These are phyloP conservation scores for Trametes meyenii DNA, from an alignment of 768 basidiomycete species.

Conservation along the genomic window DNA sequence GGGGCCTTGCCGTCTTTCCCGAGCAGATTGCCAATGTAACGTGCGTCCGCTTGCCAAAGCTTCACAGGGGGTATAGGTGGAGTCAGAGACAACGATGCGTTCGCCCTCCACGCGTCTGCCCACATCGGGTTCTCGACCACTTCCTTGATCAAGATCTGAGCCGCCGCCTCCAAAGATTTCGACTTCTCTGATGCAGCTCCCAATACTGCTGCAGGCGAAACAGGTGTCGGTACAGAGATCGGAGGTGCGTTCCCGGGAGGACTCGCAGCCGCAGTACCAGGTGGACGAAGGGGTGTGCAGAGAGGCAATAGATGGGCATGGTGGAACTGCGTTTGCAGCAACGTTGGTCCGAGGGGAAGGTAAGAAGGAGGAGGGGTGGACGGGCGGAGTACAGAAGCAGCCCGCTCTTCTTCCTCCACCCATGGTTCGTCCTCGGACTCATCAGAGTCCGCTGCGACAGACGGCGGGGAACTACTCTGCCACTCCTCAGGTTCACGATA, in stretches of 20 bases:
- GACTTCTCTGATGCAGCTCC: conserved; percentile 67
- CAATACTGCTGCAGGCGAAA: conserved; percentile 75
- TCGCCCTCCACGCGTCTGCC: conserved; percentile 65
- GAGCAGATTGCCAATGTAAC: conserved; percentile 46
- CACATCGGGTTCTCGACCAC: conserved; percentile 74
- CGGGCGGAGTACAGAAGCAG: conserved; percentile 50
- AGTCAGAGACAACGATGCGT: conserved; percentile 25
- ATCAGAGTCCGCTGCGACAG: conserved; percentile 41
- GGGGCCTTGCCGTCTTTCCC: conserved; percentile 44
- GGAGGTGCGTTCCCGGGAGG: conserved; percentile 40
- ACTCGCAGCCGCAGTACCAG: conserved; percentile 44
- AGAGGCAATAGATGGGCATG: conserved; percentile 65
- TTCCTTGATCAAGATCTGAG: conserved; percentile 63
- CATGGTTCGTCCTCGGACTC: conserved; percentile 42
- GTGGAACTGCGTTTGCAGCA: conserved; percentile 70
- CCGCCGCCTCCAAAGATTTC: conserved; percentile 69
- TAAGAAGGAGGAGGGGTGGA: conserved; percentile 73
- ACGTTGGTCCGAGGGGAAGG: conserved; percentile 67
- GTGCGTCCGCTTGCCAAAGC: conserved; percentile 64
- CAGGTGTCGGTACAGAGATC: conserved; percentile 77
- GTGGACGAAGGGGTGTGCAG: conserved; percentile 61
- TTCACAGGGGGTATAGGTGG: conserved; percentile 34
- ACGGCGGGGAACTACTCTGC: conserved; percentile 39
- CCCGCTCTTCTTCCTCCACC: conserved; percentile 36
- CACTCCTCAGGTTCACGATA: conserved; percentile 50